Conservation (phyloP, 2,329 filamentous ascomycete genomes). For the Thyridium curvatum region DNA sequence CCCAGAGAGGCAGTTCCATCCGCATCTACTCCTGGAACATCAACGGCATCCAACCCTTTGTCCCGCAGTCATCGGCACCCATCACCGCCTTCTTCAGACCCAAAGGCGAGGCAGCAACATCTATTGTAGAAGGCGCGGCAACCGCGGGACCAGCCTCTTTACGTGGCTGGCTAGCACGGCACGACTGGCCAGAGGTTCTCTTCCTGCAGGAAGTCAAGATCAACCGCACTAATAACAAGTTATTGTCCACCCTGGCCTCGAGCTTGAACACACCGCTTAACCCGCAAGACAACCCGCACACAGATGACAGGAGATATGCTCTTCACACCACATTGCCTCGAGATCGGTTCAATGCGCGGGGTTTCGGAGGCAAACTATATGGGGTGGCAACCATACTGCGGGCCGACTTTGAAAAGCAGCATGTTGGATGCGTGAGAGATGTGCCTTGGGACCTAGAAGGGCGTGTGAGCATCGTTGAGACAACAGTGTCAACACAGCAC, state of each 20-base stretch:
- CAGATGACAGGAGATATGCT: slow-evolving; percentile 8
- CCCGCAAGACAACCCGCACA: background rate
- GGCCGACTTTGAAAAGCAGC: slow-evolving; percentile 27
- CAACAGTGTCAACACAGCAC: background rate
- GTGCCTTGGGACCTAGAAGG: slow-evolving; percentile 47
- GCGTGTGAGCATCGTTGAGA: slow-evolving; percentile 39
- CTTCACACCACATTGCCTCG: slow-evolving; percentile 38
- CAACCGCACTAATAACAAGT: slow-evolving; percentile 5
- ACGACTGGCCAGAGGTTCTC: slow-evolving; percentile 16
- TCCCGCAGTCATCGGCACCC: slow-evolving; percentile 9
- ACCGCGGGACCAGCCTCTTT: slow-evolving; percentile 2
- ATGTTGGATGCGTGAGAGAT: slow-evolving; percentile 23
- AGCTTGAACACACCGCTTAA: slow-evolving; percentile 12
- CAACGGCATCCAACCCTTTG: slow-evolving; percentile 15
- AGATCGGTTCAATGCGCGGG: slow-evolving; percentile 41
- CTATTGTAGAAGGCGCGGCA: background rate
- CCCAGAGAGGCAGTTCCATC: background rate
- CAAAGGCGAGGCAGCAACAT: background rate
- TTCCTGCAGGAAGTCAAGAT: slow-evolving; percentile 20
- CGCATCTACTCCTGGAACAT: slow-evolving; percentile 19
- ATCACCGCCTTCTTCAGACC: slow-evolving; percentile 18
- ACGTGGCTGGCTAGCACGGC: slow-evolving; percentile 14
- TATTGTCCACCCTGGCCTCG: slow-evolving; percentile 7
- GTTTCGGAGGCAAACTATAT: slow-evolving; percentile 42
- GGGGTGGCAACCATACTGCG: slow-evolving; percentile 44